Evolutionary conservation across 768 basidiomycete species (phyloP), one percentile per base, ranked within the genome.

Genomic region (Lentinula lateritia): DNA sequence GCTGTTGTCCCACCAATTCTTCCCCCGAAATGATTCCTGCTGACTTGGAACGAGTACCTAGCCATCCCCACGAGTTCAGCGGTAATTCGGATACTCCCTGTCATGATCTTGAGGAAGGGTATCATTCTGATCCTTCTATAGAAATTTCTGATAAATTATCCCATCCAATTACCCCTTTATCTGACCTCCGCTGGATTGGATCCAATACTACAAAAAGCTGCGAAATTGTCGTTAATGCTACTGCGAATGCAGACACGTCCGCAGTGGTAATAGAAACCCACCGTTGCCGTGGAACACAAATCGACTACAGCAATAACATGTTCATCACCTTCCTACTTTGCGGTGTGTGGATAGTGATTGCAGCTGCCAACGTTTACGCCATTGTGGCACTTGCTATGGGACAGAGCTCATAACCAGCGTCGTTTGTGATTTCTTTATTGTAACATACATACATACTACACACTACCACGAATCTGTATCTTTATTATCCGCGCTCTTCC

Each of bases 281-380:
- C 60, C 65, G 56, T 60, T 63, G 68, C n/a, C 60, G 62, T 41
- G 68, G 63, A 41, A 74, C 79, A 39, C 70, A 77, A 54, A 78
- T 89, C 23, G 84, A 91, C 69, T 92, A 82, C 63, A 88, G 86
- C 68, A 90, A 79, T 63, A 80, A 83, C 23, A 80, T 75, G 72
- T 41, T 85, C 34, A 70, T 79, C 41, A 84, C 76, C 15, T 62
- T 63, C 5, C 38, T 89, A 15, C 90, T 86, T 3, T 80, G 74
- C 63, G 15, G 74, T 16, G 83, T 93, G 35, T 93, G 87, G 80
- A 65, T 86, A 10, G 65, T 92, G 5, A 76, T 94, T 23, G 70
- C 88, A 7, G 73, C 81, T 7, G 93, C 92, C 32, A 93, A 95
- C 66, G 67, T 82, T 35, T 95, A 94, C 69, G 92, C 88, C 5